Conservation (phyloP, 23 red algal genomes). For the Gracilaria domingensis region DNA sequence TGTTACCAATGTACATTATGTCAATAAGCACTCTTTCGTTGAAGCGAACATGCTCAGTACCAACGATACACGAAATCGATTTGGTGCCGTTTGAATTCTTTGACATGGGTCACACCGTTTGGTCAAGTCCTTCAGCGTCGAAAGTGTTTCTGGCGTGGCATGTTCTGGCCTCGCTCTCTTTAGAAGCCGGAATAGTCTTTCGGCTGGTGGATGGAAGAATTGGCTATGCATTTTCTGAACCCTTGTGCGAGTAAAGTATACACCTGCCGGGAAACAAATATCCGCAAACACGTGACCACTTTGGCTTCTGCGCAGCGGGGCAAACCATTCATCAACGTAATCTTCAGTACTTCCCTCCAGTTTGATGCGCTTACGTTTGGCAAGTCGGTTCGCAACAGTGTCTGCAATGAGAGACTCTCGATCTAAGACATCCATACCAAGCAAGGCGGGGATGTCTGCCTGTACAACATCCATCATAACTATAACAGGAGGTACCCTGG, state of each 20-base stretch:
- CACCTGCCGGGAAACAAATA: neutral
- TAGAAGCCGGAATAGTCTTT: constrained; percentile 37
- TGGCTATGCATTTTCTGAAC: constrained; percentile 19
- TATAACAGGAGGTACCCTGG: neutral
- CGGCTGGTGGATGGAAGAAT: constrained; percentile 40
- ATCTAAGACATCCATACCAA: constrained; percentile 13
- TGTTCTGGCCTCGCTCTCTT: constrained; percentile 22
- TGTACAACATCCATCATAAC: constrained; percentile 6
- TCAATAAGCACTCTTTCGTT: constrained; percentile 45
- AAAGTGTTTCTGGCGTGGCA: constrained; percentile 11
- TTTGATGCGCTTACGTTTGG: neutral
- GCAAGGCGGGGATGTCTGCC: constrained; percentile 1
- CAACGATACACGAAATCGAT: constrained; percentile 12
- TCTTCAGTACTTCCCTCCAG: neutral
- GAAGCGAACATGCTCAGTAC: constrained; percentile 36
- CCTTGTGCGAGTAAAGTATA: constrained; percentile 12
- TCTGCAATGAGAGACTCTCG: neutral
- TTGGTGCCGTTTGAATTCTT: constrained; percentile 30
- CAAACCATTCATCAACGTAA: constrained; percentile 29
- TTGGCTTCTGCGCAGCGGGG: neutral
- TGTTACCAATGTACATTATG: constrained; percentile 58
- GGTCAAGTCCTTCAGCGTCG: constrained; percentile 6
- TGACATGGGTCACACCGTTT: constrained; percentile 54
- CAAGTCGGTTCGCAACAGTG: neutral
- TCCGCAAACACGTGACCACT: constrained; percentile 19